Conservation (phyloP, 305 asterid species). For the Solanum hybrid region DNA sequence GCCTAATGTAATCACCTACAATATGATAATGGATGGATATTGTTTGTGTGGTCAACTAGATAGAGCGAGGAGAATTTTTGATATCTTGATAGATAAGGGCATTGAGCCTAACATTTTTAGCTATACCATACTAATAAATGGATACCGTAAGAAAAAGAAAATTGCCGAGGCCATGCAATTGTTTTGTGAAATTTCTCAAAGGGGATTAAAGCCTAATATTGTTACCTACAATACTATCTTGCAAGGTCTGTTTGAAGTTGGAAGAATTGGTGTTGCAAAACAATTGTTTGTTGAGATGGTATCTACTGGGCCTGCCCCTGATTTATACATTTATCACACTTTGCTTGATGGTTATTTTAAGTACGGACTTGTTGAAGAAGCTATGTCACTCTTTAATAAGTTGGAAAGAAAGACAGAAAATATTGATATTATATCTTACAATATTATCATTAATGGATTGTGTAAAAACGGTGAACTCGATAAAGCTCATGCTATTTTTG, state of each 20-base stretch:
- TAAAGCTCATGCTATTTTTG: not conserved
- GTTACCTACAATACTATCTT: not conserved
- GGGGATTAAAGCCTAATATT: not conserved
- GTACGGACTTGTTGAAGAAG: not conserved
- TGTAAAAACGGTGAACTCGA: not conserved
- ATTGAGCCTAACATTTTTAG: not conserved
- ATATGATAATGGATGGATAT: no score
- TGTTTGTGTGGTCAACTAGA: no score
- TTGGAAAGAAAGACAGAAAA: not conserved
- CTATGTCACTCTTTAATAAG: not conserved
- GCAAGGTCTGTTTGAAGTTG: not conserved
- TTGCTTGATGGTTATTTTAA: not conserved
- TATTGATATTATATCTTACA: no score
- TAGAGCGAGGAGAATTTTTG: no score
- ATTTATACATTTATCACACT: fast-evolving
- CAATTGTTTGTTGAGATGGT: not conserved
- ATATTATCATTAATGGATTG: not conserved
- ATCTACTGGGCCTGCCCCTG: fast-evolving
- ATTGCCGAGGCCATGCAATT: not conserved
- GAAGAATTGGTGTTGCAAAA: not conserved
- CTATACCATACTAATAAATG: not conserved
- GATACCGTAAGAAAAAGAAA: not conserved
- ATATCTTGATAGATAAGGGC: not conserved
- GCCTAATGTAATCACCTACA: no score
- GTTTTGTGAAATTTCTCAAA: not conserved